Evolutionary conservation across 129 eudicot genomes (phyloP).

Genomic region (Erigeron canadensis): DNA sequence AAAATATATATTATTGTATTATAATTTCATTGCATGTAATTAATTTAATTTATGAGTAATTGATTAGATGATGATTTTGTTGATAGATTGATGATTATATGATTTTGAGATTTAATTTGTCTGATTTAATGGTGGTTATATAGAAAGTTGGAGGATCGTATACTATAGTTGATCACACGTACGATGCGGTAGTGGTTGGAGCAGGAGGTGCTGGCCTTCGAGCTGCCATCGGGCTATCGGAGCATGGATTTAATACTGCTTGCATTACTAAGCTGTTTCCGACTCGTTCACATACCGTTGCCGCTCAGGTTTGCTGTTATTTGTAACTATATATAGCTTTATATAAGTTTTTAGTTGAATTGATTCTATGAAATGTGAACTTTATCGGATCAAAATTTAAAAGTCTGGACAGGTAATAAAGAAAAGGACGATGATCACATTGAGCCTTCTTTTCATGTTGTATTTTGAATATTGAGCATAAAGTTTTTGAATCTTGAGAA

Average conservation of each 20-base stretch:
- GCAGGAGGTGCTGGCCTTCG: conserved; percentile 99
- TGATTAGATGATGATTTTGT: not conserved
- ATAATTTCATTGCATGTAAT: not conserved
- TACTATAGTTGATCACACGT: conserved; percentile 92
- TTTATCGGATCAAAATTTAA: conserved; percentile 8
- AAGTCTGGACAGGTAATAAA: conserved; percentile 3
- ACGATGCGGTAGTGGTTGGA: conserved; percentile 97
- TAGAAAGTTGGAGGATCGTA: conserved; percentile 66
- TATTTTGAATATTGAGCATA: conserved; percentile 5
- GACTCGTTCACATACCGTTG: conserved; percentile 97
- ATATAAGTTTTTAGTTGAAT: conserved; percentile 17
- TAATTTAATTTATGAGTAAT: not conserved
- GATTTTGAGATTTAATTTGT: conserved; percentile 18
- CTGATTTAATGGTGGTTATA: conserved; percentile 17
- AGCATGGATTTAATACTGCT: conserved; percentile 97
- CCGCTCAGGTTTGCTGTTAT: conserved; percentile 73
- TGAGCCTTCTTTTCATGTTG: conserved; percentile 15
- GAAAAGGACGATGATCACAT: conserved; percentile 15
- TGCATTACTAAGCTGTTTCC: conserved; percentile 98
- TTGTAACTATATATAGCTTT: not conserved
- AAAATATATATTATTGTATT: not conserved
- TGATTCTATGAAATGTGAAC: conserved; percentile 5
- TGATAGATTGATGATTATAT: conserved; percentile 23
- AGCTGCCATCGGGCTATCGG: conserved; percentile 95
- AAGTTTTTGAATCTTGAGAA: conserved; percentile 19